Evolutionary conservation across 2,329 filamentous ascomycete species (phyloP).

Genomic region (Paecilomyces niveus): DNA sequence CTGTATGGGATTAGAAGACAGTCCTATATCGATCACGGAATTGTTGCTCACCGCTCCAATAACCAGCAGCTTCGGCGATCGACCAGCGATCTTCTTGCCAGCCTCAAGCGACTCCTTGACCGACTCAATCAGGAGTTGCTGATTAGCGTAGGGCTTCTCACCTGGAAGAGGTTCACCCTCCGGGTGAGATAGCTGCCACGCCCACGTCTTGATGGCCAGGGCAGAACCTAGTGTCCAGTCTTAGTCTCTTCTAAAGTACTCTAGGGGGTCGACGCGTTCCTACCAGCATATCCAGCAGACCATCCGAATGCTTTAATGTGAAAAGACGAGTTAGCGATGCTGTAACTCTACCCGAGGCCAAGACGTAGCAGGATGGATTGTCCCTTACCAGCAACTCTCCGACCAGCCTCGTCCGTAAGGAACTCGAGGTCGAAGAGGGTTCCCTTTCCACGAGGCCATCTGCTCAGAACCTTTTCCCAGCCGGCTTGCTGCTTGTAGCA

Average conservation of each 20-base stretch:
- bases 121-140: constrained; percentile 63
- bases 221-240: constrained; percentile 47
- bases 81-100: constrained; percentile 60
- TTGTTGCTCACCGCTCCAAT: constrained; percentile 59
- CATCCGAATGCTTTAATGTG: constrained; percentile 43
- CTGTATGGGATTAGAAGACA: constrained; percentile 13
- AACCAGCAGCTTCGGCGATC: constrained; percentile 67
- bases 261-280: background rate
- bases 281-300: constrained; percentile 65
- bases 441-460: constrained; percentile 70
- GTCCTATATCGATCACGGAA: background rate
- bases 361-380: background rate
- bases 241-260: constrained; percentile 4
- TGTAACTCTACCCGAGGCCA: background rate
- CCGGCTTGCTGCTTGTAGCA: constrained; percentile 71
- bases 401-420: constrained; percentile 63
- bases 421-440: constrained; percentile 84
- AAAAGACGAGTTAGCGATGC: constrained; percentile 3
- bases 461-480: constrained; percentile 71
- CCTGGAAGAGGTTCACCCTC: constrained; percentile 59
- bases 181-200: constrained; percentile 69
- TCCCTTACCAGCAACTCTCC: constrained; percentile 41
- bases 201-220: constrained; percentile 72
- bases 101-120: constrained; percentile 64
- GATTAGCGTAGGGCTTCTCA: constrained; percentile 55